phyloP scores from a whole-genome alignment of 441 rosid species.

The Adansonia rubrostipa region DNA sequence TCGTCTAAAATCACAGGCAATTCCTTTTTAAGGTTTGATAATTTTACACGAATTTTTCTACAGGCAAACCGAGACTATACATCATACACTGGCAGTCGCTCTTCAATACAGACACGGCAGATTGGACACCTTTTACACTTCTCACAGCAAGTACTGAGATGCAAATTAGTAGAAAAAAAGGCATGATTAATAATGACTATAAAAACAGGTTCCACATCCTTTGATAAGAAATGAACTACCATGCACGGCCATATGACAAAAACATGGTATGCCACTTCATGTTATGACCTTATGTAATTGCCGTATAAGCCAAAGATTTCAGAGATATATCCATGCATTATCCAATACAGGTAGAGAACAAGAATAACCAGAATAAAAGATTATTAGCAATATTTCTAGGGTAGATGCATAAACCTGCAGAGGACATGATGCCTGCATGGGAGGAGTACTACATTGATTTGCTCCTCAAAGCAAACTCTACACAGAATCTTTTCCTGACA shows the following conservation, averaged over 20 bases:
- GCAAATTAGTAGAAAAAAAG: not conserved
- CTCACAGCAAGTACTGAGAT: conserved; percentile 59
- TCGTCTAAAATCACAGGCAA: conserved; percentile 45
- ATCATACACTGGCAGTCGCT: conserved; percentile 55
- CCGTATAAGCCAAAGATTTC: not conserved
- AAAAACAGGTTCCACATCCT: not conserved
- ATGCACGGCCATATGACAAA: not conserved
- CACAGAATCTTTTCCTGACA: conserved; percentile 70
- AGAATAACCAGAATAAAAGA: not conserved
- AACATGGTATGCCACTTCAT: not conserved
- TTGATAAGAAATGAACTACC: not conserved
- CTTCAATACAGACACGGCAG: conserved; percentile 61
- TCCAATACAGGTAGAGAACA: not conserved
- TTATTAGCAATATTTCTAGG: not conserved
- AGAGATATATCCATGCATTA: not conserved
- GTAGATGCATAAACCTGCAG: conserved; percentile 52
- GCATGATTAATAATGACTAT: not conserved
- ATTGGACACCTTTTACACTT: conserved; percentile 70
- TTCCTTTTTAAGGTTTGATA: conserved; percentile 10
- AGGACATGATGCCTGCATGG: conserved; percentile 72
- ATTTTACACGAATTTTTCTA: not conserved
- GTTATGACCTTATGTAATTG: not conserved
- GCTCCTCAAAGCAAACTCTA: conserved; percentile 70
- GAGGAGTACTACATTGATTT: conserved; percentile 57
- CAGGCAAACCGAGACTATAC: conserved; percentile 37